Conservation (phyloP, 208 protist genomes). For the Angomonas ambiguus region DNA sequence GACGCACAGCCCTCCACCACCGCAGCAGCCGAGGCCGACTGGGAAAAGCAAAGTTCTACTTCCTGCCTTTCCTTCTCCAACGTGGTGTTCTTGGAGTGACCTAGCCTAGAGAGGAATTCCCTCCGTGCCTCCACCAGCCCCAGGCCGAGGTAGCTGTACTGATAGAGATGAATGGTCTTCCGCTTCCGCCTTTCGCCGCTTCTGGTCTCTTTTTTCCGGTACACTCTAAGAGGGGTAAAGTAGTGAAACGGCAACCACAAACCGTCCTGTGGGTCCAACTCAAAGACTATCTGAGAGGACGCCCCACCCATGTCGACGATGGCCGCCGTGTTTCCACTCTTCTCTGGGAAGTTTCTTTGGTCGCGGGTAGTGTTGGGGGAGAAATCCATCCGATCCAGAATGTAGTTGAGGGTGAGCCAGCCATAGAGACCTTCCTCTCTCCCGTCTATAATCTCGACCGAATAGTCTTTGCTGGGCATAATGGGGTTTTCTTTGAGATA, state of each 20-base stretch:
- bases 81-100: too few species aligned
- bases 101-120: neutral
- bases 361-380: neutral
- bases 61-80: neutral
- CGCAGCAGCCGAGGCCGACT: neutral
- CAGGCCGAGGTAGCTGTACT: constrained; percentile 77
- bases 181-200: constrained; percentile 7
- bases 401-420: constrained; percentile 85
- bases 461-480: neutral
- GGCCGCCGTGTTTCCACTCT: constrained; percentile 6
- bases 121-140: constrained; percentile 64
- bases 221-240: constrained; percentile 1
- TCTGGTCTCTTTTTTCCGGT: neutral
- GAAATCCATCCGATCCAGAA: constrained; percentile 28
- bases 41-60: neutral
- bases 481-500: constrained; percentile 19
- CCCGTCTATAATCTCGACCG: constrained; percentile 50
- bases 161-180: constrained; percentile 33
- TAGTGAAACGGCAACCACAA: constrained; percentile 48
- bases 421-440: constrained; percentile 68
- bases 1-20: constrained; percentile 8
- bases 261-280: constrained; percentile 14
- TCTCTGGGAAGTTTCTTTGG: neutral
- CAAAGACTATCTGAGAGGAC: constrained; percentile 77
- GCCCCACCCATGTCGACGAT: constrained; percentile 83